phyloP scores from a whole-genome alignment of 1,284 basidiomycete genomes.

The Sanghuangporus sanghuang region DNA sequence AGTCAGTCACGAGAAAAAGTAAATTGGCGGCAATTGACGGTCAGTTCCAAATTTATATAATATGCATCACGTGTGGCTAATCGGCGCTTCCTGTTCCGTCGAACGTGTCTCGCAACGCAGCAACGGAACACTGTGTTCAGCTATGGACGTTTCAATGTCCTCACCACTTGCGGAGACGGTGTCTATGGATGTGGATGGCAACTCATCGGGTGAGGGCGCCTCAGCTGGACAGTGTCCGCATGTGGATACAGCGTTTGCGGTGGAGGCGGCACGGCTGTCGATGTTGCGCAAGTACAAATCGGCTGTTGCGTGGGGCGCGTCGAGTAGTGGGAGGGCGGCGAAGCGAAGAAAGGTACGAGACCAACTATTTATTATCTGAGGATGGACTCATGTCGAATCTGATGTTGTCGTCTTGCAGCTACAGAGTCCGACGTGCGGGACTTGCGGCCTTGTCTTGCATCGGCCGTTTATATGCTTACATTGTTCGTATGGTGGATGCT shows the following conservation, averaged over 20 bases:
- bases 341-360: constrained; percentile 41
- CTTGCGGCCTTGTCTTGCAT: constrained; percentile 52
- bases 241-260: constrained; percentile 28
- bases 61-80: background rate
- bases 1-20: background rate
- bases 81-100: background rate
- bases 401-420: constrained; percentile 32
- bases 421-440: constrained; percentile 54
- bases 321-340: constrained; percentile 27
- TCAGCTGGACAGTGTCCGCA: constrained; percentile 32
- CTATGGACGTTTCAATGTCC: constrained; percentile 14
- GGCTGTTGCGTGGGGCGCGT: constrained; percentile 36
- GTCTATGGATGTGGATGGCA: background rate
- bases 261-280: constrained; percentile 23
- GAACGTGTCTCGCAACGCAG: background rate
- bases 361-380: background rate
- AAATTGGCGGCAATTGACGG: background rate
- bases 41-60: background rate
- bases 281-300: constrained; percentile 34
- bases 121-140: too few relatives aligned
- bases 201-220: background rate
- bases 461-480: constrained; percentile 78
- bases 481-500: constrained; percentile 75
- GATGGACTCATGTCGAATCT: background rate
- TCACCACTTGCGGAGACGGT: background rate